These are phyloP conservation scores for Anthostomella pinea DNA, from an alignment of 2,329 filamentous ascomycete genomes.

Conservation along the genomic window DNA sequence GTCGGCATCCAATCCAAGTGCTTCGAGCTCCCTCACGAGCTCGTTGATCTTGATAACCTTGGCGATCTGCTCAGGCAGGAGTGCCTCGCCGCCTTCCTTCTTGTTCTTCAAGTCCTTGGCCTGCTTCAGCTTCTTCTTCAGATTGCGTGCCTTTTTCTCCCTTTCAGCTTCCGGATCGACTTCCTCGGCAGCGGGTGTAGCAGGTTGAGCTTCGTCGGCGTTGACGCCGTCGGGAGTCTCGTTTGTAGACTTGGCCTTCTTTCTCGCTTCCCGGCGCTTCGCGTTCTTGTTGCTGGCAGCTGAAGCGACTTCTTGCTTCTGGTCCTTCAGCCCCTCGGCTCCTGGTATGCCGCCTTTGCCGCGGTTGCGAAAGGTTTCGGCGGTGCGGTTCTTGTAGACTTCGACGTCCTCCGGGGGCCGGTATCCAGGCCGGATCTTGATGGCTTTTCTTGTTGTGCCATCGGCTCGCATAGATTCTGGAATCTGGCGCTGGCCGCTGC, in stretches of 20 bases:
- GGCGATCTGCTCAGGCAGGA: conserved; percentile 92
- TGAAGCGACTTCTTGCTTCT: conserved; percentile 43
- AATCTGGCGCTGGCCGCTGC: conserved; percentile 80
- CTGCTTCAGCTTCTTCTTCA: conserved; percentile 94
- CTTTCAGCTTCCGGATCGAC: conserved; percentile 70
- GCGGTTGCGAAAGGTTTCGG: conserved; percentile 78
- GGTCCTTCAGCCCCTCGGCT: conserved; percentile 58
- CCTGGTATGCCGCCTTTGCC: conserved; percentile 71
- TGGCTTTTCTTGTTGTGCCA: conserved; percentile 88
- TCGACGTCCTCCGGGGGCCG: conserved; percentile 93
- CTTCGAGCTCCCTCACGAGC: conserved; percentile 81
- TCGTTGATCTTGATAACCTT: conserved; percentile 98
- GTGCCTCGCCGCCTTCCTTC: conserved; percentile 78
- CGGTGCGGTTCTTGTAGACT: conserved; percentile 89
- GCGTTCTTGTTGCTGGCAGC: conserved; percentile 77
- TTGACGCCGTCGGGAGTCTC: conserved; percentile 48
- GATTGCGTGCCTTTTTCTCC: conserved; percentile 87
- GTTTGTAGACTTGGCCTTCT: conserved; percentile 50
- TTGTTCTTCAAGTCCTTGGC: conserved; percentile 87
- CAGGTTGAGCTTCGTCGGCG: conserved; percentile 36
- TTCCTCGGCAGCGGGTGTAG: conserved; percentile 40
- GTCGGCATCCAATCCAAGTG: conserved; percentile 78
- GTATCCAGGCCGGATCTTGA: conserved; percentile 91
- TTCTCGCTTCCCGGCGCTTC: conserved; percentile 61
- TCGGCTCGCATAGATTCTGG: conserved; percentile 84